Percentiles rank a stretch among this genome's conserved stretches.
These are phyloP conservation scores for Populus davidiana DNA, from an alignment of 345 rosid genomes.

Conservation along the genomic window DNA sequence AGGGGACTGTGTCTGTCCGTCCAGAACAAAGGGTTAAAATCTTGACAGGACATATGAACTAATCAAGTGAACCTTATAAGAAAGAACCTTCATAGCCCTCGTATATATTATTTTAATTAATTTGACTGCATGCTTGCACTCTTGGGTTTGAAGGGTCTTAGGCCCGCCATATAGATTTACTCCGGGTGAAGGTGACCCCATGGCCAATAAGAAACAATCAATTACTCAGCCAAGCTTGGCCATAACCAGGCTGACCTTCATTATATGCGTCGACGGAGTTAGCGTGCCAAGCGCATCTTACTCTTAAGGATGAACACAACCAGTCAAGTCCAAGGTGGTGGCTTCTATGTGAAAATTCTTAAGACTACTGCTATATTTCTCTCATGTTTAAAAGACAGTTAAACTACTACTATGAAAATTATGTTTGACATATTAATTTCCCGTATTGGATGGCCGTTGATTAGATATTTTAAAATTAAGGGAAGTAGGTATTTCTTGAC, in stretches of 20 bases:
- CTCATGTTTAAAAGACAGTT: not conserved
- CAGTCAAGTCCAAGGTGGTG: slow-evolving; percentile 27
- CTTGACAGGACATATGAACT: not conserved
- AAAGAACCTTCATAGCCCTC: too few relatives aligned
- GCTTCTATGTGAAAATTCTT: slow-evolving; percentile 16
- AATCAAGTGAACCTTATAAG: not conserved
- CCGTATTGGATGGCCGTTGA: not conserved
- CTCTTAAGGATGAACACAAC: not conserved
- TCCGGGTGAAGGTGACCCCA: not conserved
- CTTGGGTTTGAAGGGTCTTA: not conserved
- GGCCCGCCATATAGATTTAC: not conserved
- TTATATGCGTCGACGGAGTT: not conserved
- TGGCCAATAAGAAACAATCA: not conserved
- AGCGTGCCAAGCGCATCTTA: slow-evolving; percentile 8
- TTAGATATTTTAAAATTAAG: not conserved
- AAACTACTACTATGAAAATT: not conserved
- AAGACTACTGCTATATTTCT: not conserved
- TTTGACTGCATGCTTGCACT: not conserved
- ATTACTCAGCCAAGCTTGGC: not conserved
- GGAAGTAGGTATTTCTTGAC: not conserved
- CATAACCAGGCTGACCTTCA: not conserved
- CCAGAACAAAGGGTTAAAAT: not conserved
- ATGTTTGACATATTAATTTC: not conserved
- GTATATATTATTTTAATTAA: not conserved
- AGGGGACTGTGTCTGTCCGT: not conserved